Percentiles rank a stretch among this genome's conserved stretches.
Conservation (phyloP, 352 stramenopile species). For the Pythium monospermum region DNA sequence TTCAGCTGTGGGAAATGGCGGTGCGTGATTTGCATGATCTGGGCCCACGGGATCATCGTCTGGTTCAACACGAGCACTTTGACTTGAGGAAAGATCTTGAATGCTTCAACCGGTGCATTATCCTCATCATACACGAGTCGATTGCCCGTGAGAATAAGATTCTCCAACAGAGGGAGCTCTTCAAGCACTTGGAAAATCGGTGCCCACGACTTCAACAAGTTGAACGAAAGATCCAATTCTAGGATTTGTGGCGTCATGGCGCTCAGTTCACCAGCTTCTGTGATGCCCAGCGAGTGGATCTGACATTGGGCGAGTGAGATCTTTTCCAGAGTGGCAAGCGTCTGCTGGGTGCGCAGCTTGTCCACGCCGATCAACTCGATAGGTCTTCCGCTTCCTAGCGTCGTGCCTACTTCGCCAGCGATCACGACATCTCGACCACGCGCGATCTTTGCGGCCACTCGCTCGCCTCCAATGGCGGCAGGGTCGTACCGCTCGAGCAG, state of each 20-base stretch:
- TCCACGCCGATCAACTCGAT: slow-evolving; percentile 75
- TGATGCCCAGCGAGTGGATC: slow-evolving; percentile 34
- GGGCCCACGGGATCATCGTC: slow-evolving; percentile 34
- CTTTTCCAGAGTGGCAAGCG: slow-evolving; percentile 63
- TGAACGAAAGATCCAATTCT: slow-evolving; percentile 73
- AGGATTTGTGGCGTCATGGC: slow-evolving; percentile 46
- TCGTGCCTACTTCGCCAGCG: slow-evolving; percentile 52
- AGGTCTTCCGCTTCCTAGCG: slow-evolving; percentile 58
- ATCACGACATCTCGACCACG: slow-evolving; percentile 36
- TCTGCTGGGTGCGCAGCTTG: slow-evolving; percentile 59
- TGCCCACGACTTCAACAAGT: slow-evolving; percentile 60
- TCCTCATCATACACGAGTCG: slow-evolving; percentile 29
- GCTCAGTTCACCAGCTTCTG: slow-evolving; percentile 21
- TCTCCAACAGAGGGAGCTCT: slow-evolving; percentile 60
- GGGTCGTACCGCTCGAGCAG: slow-evolving; percentile 66
- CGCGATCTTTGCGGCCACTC: slow-evolving; percentile 2
- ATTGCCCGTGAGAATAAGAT: slow-evolving; percentile 72
- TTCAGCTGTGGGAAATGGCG: slow-evolving; percentile 51
- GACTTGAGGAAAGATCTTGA: slow-evolving; percentile 26
- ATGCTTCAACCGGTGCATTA: not conserved
- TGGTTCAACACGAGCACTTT: slow-evolving; percentile 72
- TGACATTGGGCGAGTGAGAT: slow-evolving; percentile 66
- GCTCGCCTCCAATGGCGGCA: slow-evolving; percentile 11
- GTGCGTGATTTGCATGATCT: slow-evolving; percentile 32
- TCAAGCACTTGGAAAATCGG: slow-evolving; percentile 36